phyloP scores from a whole-genome alignment of 306 rosid species.

The Cercis canadensis region DNA sequence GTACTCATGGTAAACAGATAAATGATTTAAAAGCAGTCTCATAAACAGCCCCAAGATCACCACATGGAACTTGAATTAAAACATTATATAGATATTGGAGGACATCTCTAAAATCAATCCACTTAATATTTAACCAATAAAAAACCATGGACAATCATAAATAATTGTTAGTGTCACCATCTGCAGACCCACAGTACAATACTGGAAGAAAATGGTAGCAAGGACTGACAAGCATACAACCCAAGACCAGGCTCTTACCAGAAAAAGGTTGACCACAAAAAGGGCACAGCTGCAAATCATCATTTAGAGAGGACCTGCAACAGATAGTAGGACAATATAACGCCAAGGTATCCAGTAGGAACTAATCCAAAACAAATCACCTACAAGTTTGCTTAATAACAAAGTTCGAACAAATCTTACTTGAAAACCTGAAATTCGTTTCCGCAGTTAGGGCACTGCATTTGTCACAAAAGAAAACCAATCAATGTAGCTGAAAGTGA shows the following conservation, averaged over 20 bases:
- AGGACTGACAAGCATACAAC: constrained; percentile 7
- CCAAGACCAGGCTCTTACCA: constrained; percentile 47
- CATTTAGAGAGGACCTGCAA: constrained; percentile 79
- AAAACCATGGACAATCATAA: not conserved
- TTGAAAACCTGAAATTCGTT: constrained; percentile 93
- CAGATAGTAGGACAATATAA: constrained; percentile 8
- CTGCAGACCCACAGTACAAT: not conserved
- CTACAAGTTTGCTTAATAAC: constrained; percentile 21
- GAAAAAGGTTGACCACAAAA: constrained; percentile 93
- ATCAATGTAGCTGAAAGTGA: constrained; percentile 23
- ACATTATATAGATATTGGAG: constrained; percentile 1
- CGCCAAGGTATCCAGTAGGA: not conserved
- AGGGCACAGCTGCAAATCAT: constrained; percentile 89
- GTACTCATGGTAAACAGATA: not conserved
- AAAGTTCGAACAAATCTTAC: constrained; percentile 57
- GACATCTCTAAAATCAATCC: not conserved
- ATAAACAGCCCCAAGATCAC: not conserved
- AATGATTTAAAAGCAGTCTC: constrained; percentile 14
- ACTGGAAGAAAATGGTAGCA: not conserved
- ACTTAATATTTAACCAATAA: constrained; percentile 14
- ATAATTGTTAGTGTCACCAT: not conserved
- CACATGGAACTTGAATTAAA: not conserved
- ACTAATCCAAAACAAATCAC: constrained; percentile 28
- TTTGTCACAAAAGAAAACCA: constrained; percentile 28
- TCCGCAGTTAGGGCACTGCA: constrained; percentile 98